Percentiles rank a stretch among this genome's conserved stretches.
Evolutionary conservation across 768 basidiomycete species (phyloP).

Genomic region (Pleurotus citrinopileatus): DNA sequence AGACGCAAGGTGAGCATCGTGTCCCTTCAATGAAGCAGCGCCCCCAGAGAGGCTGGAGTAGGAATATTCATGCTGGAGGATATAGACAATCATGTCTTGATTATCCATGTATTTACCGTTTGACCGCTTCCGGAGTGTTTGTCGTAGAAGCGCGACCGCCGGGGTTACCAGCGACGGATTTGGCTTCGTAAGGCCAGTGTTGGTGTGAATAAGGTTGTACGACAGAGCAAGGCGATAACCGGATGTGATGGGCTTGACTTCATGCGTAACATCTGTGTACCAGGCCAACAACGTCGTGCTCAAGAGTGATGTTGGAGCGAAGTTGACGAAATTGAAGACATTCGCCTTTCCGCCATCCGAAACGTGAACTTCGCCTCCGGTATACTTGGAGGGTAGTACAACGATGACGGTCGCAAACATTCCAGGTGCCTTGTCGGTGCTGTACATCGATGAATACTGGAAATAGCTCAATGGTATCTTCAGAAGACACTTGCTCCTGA

Average conservation of each 20-base stretch:
- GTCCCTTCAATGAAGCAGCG: slow-evolving; percentile 15
- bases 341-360: slow-evolving; percentile 29
- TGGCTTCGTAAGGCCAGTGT: slow-evolving; percentile 24
- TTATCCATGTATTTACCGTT: slow-evolving; percentile 18
- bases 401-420: slow-evolving; percentile 54
- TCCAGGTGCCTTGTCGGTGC: slow-evolving; percentile 42
- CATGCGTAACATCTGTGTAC: slow-evolving; percentile 52
- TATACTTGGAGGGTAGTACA: slow-evolving; percentile 42
- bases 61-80: slow-evolving; percentile 33
- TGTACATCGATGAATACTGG: slow-evolving; percentile 14
- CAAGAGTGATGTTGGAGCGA: slow-evolving; percentile 25
- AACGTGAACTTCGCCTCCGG: slow-evolving; percentile 43
- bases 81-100: slow-evolving; percentile 24
- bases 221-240: slow-evolving; percentile 51
- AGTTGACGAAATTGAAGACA: slow-evolving; percentile 32
- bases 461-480: not conserved
- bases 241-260: slow-evolving; percentile 44
- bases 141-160: slow-evolving; percentile 21
- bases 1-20: slow-evolving; percentile 18
- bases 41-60: slow-evolving; percentile 21
- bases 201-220: slow-evolving; percentile 46
- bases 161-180: slow-evolving; percentile 22
- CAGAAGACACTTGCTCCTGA: slow-evolving; percentile 35
- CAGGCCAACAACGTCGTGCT: slow-evolving; percentile 41
- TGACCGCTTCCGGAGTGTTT: slow-evolving; percentile 36